A percentile compares a stretch with the other conserved stretches of the same genome.
phyloP scores from a whole-genome alignment of 805 yeast genomes.

The Candida gorgasii region DNA sequence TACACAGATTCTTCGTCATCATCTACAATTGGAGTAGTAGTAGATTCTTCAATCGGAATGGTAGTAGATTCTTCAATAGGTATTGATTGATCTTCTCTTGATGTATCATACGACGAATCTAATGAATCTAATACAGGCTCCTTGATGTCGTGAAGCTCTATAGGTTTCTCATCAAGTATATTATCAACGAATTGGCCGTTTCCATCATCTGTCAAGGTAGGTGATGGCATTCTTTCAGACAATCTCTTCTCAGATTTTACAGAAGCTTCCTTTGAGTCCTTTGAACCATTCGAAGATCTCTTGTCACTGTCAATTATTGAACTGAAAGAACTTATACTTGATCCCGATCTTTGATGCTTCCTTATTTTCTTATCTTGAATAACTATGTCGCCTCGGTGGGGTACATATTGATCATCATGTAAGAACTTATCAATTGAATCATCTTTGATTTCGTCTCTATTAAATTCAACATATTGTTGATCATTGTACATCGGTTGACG shows the following conservation, averaged over 20 bases:
- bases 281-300: not conserved
- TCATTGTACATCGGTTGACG: not conserved
- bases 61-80: not conserved
- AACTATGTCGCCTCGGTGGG: conserved; percentile 17
- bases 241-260: not conserved
- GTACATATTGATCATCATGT: conserved; percentile 17
- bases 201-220: conserved; percentile 7
- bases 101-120: conserved; percentile 3
- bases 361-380: conserved; percentile 7
- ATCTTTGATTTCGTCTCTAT: conserved; percentile 3
- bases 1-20: not conserved
- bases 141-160: not conserved
- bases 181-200: not conserved
- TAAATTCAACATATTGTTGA: conserved; percentile 1
- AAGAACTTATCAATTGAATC: conserved; percentile 11
- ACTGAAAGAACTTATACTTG: conserved; percentile 7
- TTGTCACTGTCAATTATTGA: conserved; percentile 3
- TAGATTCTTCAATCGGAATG: not conserved
- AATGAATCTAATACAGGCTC: not conserved
- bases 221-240: conserved; percentile 9
- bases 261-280: not conserved
- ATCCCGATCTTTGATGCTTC: conserved; percentile 7
- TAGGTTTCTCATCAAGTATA: not conserved
- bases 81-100: not conserved
- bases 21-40: not conserved